Evolutionary conservation across 2,329 filamentous ascomycete genomes (phyloP).

Genomic region (Ceratocystis harringtonii): DNA sequence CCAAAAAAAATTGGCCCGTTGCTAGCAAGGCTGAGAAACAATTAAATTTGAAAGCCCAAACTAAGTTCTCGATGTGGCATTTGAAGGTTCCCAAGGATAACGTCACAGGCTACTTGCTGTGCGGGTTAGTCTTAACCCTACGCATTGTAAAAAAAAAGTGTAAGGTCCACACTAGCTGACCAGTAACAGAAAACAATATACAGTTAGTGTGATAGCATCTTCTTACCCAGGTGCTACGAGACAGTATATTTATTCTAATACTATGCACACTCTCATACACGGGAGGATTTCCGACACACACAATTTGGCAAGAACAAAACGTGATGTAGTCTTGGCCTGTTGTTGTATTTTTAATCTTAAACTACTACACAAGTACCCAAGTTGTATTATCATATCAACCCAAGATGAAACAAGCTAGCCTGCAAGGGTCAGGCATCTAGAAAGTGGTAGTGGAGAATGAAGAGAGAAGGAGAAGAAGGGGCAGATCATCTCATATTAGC

Average conservation of each 20-base stretch:
- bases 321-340: background rate
- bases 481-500: background rate
- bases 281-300: background rate
- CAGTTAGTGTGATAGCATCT: background rate
- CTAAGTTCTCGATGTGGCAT: background rate
- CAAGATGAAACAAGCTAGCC: constrained; percentile 4
- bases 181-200: too few relatives aligned
- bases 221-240: background rate
- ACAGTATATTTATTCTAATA: too few relatives aligned
- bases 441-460: background rate
- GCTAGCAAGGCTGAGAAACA: background rate
- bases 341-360: background rate
- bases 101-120: background rate
- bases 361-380: background rate
- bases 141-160: too few relatives aligned
- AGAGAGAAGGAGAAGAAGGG: background rate
- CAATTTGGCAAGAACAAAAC: background rate
- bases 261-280: background rate
- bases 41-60: background rate
- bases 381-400: background rate
- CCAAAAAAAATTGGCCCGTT: too few relatives aligned
- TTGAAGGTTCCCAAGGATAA: background rate
- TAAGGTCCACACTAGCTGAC: too few relatives aligned
- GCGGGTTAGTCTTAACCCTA: too few relatives aligned
- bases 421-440: background rate